These are phyloP conservation scores for Tulasnella sp. DNA, from an alignment of 768 basidiomycete genomes.

Conservation along the genomic window DNA sequence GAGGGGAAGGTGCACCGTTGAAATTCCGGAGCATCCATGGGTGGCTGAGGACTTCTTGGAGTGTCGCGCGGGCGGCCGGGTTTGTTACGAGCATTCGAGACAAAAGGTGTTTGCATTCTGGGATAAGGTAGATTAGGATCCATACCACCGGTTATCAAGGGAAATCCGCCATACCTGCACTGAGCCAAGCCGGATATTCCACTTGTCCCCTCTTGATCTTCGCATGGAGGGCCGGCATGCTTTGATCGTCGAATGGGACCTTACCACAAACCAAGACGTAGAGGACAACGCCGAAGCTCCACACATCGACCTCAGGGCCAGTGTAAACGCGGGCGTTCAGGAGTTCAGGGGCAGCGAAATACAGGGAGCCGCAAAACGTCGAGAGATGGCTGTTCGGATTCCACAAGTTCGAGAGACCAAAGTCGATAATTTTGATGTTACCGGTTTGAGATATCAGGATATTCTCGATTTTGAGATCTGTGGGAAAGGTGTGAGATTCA, in stretches of 20 bases:
- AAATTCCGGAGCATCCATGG: conserved; percentile 94
- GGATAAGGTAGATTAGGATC: neutral
- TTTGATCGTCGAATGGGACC: conserved; percentile 98
- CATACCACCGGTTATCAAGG: neutral
- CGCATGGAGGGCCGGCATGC: conserved; percentile 98
- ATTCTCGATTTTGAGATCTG: conserved; percentile 97
- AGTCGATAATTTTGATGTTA: conserved; percentile 99
- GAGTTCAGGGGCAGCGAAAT: conserved; percentile 97
- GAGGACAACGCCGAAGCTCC: conserved; percentile 98
- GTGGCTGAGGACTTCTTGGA: conserved; percentile 83
- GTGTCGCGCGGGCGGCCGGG: conserved; percentile 78
- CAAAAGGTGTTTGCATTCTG: conserved; percentile 93
- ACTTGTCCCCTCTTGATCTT: conserved; percentile 98
- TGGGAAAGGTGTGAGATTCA: neutral
- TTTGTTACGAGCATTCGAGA: conserved; percentile 96
- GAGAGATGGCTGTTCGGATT: conserved; percentile 79
- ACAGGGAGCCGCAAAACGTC: conserved; percentile 96
- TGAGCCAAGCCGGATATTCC: conserved; percentile 97
- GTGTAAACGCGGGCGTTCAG: conserved; percentile 96
- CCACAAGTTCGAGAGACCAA: conserved; percentile 95
- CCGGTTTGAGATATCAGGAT: conserved; percentile 98
- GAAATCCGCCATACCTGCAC: conserved; percentile 63
- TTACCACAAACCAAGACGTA: conserved; percentile 98
- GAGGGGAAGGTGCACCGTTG: conserved; percentile 74
- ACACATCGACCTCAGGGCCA: conserved; percentile 97